These are phyloP conservation scores for Pilasporangium apinafurcum DNA, from an alignment of 352 stramenopile genomes.

Conservation along the genomic window DNA sequence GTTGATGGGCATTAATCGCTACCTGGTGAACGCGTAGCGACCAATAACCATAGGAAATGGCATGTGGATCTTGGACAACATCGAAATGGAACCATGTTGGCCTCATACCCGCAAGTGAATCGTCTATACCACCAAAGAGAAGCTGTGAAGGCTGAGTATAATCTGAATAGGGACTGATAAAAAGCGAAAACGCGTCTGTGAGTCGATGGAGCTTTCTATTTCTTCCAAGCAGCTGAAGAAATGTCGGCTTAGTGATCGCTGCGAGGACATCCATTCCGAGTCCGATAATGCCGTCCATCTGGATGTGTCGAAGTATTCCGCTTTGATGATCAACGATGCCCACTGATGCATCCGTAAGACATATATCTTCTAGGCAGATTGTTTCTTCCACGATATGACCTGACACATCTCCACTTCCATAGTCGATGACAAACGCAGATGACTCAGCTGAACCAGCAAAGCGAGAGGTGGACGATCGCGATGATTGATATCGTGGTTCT, in stretches of 20 bases:
- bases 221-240: constrained; percentile 13
- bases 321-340: constrained; percentile 15
- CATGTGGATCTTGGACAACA: constrained; percentile 5
- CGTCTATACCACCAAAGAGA: constrained; percentile 23
- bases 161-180: constrained; percentile 19
- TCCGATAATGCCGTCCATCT: constrained; percentile 28
- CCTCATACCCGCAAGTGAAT: constrained; percentile 9
- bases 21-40: constrained; percentile 10
- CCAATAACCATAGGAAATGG: constrained; percentile 16
- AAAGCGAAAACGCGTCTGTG: constrained; percentile 28
- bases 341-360: constrained; percentile 7
- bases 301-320: constrained; percentile 19
- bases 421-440: constrained; percentile 16
- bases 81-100: constrained; percentile 20
- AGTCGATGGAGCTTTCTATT: constrained; percentile 5
- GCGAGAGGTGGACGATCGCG: constrained; percentile 2
- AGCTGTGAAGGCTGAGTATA: constrained; percentile 21
- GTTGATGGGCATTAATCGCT: not conserved
- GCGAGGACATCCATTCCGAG: constrained; percentile 20
- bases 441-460: not conserved
- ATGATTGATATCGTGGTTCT: constrained; percentile 13
- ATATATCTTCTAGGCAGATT: constrained; percentile 8
- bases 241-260: constrained; percentile 13
- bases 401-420: constrained; percentile 23
- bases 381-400: constrained; percentile 14